Base-by-base conservation (phyloP, 192 early-diverging fungal genomes). In the Rhizophagus clarus region DNA sequence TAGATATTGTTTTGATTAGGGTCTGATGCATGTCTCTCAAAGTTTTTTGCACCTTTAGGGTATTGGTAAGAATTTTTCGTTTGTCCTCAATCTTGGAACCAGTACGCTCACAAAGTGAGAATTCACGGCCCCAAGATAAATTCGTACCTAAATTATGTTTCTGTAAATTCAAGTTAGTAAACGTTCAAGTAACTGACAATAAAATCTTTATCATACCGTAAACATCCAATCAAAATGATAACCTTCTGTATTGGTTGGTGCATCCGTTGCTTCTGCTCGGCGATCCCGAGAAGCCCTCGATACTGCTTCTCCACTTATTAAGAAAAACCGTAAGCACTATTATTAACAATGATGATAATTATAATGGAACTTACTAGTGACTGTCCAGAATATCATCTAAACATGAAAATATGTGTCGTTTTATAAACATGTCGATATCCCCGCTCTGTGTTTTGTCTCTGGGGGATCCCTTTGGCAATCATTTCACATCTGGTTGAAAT, bases 211-310 rank as follows among this genome's bases (percentile, higher is more conserved):
- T 14, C 66, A 76, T 77, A 81, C 80, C 74, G 80, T 77, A 24
- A 81, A 81, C 47, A 81, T 81, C 80, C 80, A 81, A 20, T 77
- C 74, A 0, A 81, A 22, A 42, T 81, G 80, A 11, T 81, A 81
- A 1, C 73, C 80, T 75, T 81, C 80, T 37, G 74, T 73, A 47
- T 81, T 76, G 60, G 14, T 32, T 26, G 74, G 75, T 17, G 80
- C 73, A 76, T 81, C 80, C 56, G 77, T 17, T n/a, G 80, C 73
- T 26, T 67, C 28, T 69, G 29, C 75, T 76, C 47, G 63, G 24
- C 64, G 80, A 77, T 81, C 47, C 26, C 64, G 63, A 17, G 80
- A 81, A 28, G 73, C 80, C 51, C 80, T 76, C 61, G 74, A 81
- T 51, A 81, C 80, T 5, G 77, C 40, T 62, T 81, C 74, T 12